Percentiles rank a stretch among this genome's conserved stretches.
phyloP scores from a whole-genome alignment of 352 stramenopile genomes.

The Peronospora destructor region DNA sequence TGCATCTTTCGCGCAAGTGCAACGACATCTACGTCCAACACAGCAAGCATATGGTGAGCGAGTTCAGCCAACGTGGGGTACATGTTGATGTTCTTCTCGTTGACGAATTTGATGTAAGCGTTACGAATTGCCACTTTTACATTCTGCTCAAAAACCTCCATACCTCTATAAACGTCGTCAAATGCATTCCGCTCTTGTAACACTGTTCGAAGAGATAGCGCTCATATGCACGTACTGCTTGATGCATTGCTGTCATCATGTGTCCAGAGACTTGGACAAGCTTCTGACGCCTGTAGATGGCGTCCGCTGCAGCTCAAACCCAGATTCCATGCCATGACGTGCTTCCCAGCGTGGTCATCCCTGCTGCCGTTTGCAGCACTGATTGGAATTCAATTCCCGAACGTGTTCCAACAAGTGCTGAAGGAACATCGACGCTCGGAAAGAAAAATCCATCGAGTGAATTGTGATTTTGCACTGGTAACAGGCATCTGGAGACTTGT shows the following conservation, averaged over 20 bases:
- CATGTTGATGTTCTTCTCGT: no score
- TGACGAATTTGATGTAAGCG: no score
- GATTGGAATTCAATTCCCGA: constrained; percentile 31
- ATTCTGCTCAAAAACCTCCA: no score
- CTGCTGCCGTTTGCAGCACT: constrained; percentile 44
- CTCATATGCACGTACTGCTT: constrained; percentile 34
- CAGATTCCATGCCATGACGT: constrained; percentile 55
- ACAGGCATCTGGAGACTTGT: constrained; percentile 47
- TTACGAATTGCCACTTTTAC: no score
- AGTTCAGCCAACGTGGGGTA: no score
- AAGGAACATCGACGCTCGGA: not conserved
- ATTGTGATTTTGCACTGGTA: constrained; percentile 60
- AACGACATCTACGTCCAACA: no score
- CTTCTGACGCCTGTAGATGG: constrained; percentile 42
- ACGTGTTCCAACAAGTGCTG: constrained; percentile 17
- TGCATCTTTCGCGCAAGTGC: no score
- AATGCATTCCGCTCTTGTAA: no score
- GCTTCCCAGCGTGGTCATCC: constrained; percentile 45
- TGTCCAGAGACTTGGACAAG: constrained; percentile 15
- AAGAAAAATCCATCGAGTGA: constrained; percentile 20
- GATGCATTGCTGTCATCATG: constrained; percentile 44
- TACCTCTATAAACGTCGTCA: no score
- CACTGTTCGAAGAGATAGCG: no score
- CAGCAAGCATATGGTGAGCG: no score
- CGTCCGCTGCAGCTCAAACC: constrained; percentile 32